phyloP scores from a whole-genome alignment of 495 filamentous ascomycete genomes.

The Tuber magnatum region DNA sequence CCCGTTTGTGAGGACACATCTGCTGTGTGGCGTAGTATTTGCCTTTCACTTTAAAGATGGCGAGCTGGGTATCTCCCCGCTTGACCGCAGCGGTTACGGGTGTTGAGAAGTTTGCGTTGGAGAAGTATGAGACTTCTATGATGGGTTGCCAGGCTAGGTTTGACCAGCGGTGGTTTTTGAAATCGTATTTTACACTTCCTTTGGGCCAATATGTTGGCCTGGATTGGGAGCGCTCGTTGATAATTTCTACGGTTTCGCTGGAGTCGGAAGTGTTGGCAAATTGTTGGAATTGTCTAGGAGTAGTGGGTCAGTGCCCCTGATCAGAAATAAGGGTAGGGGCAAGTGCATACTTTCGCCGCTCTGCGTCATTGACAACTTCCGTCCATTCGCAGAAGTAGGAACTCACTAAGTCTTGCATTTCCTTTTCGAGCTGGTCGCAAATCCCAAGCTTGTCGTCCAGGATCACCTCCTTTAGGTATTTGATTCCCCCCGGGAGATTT shows the following conservation, averaged over 20 bases:
- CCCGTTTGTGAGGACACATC: conserved; percentile 95
- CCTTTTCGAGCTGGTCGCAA: conserved; percentile 72
- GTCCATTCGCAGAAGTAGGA: conserved; percentile 97
- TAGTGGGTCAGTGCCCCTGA: neutral
- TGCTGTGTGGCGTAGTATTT: conserved; percentile 87
- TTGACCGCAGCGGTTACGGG: conserved; percentile 68
- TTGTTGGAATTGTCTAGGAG: conserved; percentile 61
- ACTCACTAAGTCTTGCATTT: conserved; percentile 83
- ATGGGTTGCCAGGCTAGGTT: conserved; percentile 77
- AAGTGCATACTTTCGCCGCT: conserved; percentile 49
- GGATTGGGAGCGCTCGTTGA: conserved; percentile 65
- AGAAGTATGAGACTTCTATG: conserved; percentile 65
- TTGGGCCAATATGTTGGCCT: conserved; percentile 81
- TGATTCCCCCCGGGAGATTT: conserved; percentile 74
- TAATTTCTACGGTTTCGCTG: conserved; percentile 61
- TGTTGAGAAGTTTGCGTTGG: conserved; percentile 57
- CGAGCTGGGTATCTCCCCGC: conserved; percentile 84
- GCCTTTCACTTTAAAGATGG: conserved; percentile 79
- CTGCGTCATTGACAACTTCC: conserved; percentile 66
- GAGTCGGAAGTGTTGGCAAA: conserved; percentile 78
- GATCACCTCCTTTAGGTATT: conserved; percentile 75
- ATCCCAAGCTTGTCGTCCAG: conserved; percentile 87
- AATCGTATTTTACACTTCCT: conserved; percentile 60
- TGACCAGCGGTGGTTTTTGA: conserved; percentile 67
- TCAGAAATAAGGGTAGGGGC: neutral